Evolutionary conservation across 805 yeast species (phyloP), one percentile per base, ranked within the genome.

Genomic region (Spathaspora sp.): DNA sequence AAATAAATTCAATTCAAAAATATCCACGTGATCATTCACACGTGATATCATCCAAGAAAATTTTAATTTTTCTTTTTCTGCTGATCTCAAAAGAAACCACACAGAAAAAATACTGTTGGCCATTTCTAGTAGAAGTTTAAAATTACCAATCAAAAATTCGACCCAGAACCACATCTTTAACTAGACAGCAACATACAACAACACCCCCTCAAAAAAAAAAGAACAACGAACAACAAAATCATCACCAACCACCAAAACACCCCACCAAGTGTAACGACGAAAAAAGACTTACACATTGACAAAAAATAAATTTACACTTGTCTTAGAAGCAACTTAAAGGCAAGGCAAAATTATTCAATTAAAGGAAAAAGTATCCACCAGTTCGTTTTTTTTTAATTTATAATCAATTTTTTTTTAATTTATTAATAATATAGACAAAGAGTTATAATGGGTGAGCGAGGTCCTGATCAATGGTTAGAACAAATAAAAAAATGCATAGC

Each of bases 381-480:
- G 8, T 35, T 5, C 38, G 8, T 16, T 16, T 35, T 14, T 35
- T 14, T 35, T 43, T 23, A 3, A 14, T 43, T 23, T 23, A 35
- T n/a, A 35, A 35, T 35, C 18, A 11, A 6, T 35, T 6, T 14
- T 32, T 32, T 32, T 14, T 35, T 35, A n/a, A 14, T 35, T n/a
- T 35, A 14, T 4, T 35, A 23, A 23, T n/a, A 11, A 35, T 7
- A 35, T 10, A 14, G 40, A 35, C 4, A 14, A 8, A 20, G 16
- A 31, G 12, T 44, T 61, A 23, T 49, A 32, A 82, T 82, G 87
- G 70, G 74, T 40, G 89, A 83, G 66, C 74, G 89, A 69, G 97
- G 96, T 44, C 98, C 98, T 20, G 97, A 94, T 62, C 89, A 84
- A 63, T 94, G 99, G 99, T 80, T 93, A 56, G 98, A 93, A 68